Percentiles rank a stretch among this genome's conserved stretches.
Evolutionary conservation across 805 yeast species (phyloP).

Genomic region (Ogataea salicorniae): DNA sequence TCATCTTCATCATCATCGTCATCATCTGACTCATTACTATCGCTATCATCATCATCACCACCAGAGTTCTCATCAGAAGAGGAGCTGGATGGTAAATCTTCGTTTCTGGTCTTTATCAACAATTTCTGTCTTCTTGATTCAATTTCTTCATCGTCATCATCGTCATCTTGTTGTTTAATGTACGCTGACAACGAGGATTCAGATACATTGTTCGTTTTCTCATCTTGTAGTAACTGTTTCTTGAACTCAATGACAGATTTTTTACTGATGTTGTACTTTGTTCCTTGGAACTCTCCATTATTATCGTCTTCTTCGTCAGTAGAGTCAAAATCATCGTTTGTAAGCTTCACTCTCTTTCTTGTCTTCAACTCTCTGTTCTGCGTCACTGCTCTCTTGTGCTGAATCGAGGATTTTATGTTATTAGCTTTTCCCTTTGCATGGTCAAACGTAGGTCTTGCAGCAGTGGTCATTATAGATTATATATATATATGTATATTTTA

Average conservation of each 20-base stretch:
- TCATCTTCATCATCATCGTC: constrained; percentile 44
- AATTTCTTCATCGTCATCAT: constrained; percentile 28
- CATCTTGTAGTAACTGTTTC: constrained; percentile 12
- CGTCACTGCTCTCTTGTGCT: constrained; percentile 50
- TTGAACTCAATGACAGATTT: constrained; percentile 16
- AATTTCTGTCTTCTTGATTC: constrained; percentile 12
- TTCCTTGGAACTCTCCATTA: constrained; percentile 31
- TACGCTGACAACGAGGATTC: neutral
- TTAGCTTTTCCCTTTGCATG: constrained; percentile 52
- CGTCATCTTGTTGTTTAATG: constrained; percentile 1
- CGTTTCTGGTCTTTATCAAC: constrained; percentile 12
- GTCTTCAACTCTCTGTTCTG: constrained; percentile 51
- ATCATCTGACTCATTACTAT: constrained; percentile 21
- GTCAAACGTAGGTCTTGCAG: constrained; percentile 66
- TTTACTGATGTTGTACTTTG: constrained; percentile 19
- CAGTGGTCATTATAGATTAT: constrained; percentile 48
- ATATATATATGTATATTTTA: too few species aligned
- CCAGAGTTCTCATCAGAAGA: constrained; percentile 7
- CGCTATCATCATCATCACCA: constrained; percentile 35
- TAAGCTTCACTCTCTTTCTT: constrained; percentile 26
- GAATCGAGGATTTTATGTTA: constrained; percentile 38
- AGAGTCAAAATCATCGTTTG: constrained; percentile 32
- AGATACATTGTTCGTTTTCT: neutral
- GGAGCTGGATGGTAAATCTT: constrained; percentile 22
- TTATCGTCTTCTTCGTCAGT: constrained; percentile 47